phyloP scores from a whole-genome alignment of 2,329 filamentous ascomycete species.

The Diaporthe caulivora region DNA sequence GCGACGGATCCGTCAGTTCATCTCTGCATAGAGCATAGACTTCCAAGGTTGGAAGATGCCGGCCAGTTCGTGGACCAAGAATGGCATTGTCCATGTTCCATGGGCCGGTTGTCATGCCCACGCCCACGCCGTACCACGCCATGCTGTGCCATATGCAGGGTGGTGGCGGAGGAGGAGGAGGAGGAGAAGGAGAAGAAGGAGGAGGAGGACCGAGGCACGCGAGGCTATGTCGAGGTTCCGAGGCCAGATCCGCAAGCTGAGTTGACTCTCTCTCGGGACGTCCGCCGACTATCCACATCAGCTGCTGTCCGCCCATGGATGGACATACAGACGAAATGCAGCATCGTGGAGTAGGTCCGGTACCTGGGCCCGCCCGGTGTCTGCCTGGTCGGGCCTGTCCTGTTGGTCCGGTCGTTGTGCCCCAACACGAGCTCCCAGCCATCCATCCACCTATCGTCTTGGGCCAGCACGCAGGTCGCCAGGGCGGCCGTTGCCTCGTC shows the following conservation, averaged over 20 bases:
- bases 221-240: not conserved
- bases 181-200: not conserved
- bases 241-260: not conserved
- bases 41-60: not conserved
- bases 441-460: not conserved
- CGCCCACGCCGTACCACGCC: slow-evolving; percentile 17
- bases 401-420: not conserved
- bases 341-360: slow-evolving; percentile 4
- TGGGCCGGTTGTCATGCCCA: slow-evolving; percentile 14
- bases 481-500: slow-evolving; percentile 26
- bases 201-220: slow-evolving; percentile 8
- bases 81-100: not conserved
- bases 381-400: slow-evolving; percentile 14
- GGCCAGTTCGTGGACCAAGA: not conserved
- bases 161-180: not conserved
- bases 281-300: slow-evolving; percentile 4
- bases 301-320: too few species aligned
- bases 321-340: not conserved
- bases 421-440: slow-evolving; percentile 6
- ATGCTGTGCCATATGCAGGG: not conserved
- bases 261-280: not conserved
- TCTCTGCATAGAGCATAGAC: not conserved
- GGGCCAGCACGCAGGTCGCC: slow-evolving; percentile 21
- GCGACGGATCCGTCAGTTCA: slow-evolving; percentile 27
- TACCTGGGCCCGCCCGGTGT: slow-evolving; percentile 18